Conservation (phyloP, 2,329 filamentous ascomycete genomes). For the Colletotrichum graminicola region DNA sequence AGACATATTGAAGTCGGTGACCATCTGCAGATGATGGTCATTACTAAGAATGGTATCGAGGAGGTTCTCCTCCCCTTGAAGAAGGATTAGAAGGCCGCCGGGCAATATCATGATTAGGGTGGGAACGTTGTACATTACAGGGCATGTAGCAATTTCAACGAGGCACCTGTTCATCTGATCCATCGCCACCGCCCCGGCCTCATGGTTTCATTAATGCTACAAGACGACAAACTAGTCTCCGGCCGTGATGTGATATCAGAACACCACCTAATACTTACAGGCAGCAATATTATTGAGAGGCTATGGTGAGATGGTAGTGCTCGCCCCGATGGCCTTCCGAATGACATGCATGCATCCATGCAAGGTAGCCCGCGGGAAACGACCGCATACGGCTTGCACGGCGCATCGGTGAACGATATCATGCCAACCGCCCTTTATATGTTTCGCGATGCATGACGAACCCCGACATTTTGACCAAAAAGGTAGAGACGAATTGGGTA, state of each 20-base stretch:
- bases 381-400: background rate
- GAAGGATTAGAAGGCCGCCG: slow-evolving; percentile 76
- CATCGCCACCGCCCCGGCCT: background rate
- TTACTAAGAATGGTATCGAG: slow-evolving; percentile 88
- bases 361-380: background rate
- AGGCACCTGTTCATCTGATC: slow-evolving; percentile 33
- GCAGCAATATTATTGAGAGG: background rate
- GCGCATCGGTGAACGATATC: background rate
- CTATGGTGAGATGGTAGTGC: background rate
- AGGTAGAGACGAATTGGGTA: slow-evolving; percentile 4
- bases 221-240: too few relatives aligned
- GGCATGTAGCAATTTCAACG: slow-evolving; percentile 39
- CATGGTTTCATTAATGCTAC: background rate
- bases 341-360: background rate
- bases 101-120: slow-evolving; percentile 1
- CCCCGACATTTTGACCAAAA: background rate
- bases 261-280: background rate
- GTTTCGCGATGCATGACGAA: background rate
- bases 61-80: slow-evolving; percentile 89
- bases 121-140: slow-evolving; percentile 38
- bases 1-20: slow-evolving; percentile 99
- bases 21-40: slow-evolving; percentile 93
- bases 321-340: background rate
- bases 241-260: background rate
- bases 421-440: background rate